Base-by-base conservation (phyloP, 2,329 filamentous ascomycete genomes). In the Xylaria arbuscula region DNA sequence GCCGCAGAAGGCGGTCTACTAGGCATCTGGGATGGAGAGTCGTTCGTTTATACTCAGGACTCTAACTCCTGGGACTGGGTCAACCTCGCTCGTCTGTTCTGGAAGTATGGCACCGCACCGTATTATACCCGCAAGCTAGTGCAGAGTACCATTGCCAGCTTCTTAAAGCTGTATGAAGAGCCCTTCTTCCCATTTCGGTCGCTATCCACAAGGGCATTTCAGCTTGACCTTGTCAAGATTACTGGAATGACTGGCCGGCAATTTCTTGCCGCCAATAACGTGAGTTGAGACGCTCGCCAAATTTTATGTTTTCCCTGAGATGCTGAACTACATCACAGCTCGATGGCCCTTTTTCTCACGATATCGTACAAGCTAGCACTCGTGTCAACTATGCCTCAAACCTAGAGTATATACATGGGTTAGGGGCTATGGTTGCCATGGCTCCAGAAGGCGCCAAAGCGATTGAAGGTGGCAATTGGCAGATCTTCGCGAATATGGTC, bases 311-410 rank as follows among this genome's bases (percentile, higher is more conserved):
- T 42, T 28, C 19, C 4, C 3, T 3, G 6, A n/a, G 6, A 59
- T 63, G 11, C 66, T 69, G 34, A 71, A 51, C 15, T 13, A 48
- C 11, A 38, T n/a, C 17, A 11, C 45, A 89, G 75, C 89, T 98
- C 64, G 84, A 87, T 28, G 82, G 84, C 0, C 78, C 83, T 0
- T 98, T 97, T 77, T 85, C 90, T 0, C 87, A 88, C 15, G 93
- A 99, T 59, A 88, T 99, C 56, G 89, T 98, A 32, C 95, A 98
- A 80, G 93, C 95, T 1, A 92, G 90, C 66, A 98, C 96, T 0
- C 87, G 96, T 22, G 95, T 98, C 71, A 98, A 98, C 80, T 99
- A 98, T 80, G 96, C 92, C 0, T 93, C 94, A 57, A 98, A 98
- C 73, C 80, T 98, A 13, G 87, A 84, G n/a, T 83, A 89, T 42